These are phyloP conservation scores for Firmiana major DNA, from an alignment of 345 rosid genomes.

Conservation along the genomic window DNA sequence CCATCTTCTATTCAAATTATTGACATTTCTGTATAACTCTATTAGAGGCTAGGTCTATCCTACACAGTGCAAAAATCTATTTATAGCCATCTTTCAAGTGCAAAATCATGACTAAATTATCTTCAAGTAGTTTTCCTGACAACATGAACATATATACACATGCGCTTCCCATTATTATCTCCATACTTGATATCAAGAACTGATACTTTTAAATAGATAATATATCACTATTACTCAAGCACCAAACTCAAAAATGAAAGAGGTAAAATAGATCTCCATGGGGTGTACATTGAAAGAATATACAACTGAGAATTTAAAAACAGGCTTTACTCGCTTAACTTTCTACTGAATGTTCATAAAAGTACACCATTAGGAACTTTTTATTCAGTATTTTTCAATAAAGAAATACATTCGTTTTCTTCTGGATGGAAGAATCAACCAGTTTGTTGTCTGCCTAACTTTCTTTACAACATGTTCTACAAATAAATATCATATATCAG, in stretches of 20 bases:
- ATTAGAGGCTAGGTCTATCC: background rate
- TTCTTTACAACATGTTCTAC: background rate
- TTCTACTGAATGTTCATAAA: background rate
- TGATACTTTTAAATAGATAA: background rate
- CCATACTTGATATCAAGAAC: background rate
- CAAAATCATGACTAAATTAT: background rate
- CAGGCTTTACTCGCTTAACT: background rate
- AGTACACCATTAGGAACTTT: background rate
- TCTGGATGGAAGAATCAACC: background rate
- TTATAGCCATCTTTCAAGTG: background rate
- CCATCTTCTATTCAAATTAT: too few species aligned
- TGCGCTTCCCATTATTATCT: background rate
- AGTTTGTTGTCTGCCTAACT: background rate
- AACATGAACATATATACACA: background rate
- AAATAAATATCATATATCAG: background rate
- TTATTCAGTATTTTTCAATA: background rate
- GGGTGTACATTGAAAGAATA: background rate
- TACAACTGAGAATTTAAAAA: background rate
- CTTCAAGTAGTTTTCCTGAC: slow-evolving; percentile 1
- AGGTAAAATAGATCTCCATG: background rate
- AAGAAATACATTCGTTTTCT: background rate
- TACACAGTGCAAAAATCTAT: background rate
- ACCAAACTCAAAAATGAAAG: background rate
- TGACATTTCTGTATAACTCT: slow-evolving; percentile 6
- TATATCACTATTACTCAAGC: background rate